A percentile compares a stretch with the other conserved stretches of the same genome.
phyloP scores from a whole-genome alignment of 2,329 filamentous ascomycete species.

The Daldinia sp. region DNA sequence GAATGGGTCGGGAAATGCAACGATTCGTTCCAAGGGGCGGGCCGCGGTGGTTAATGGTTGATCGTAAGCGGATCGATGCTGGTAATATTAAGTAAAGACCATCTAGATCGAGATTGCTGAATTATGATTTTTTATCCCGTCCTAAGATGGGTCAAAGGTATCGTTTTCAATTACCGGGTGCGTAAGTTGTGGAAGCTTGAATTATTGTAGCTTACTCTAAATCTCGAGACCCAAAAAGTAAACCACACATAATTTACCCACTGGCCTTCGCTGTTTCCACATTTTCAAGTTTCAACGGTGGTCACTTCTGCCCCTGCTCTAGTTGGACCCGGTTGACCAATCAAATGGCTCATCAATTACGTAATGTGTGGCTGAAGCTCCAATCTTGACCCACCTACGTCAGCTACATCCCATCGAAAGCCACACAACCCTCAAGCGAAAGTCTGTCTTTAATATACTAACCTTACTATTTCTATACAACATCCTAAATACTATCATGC shows the following conservation, averaged over 20 bases:
- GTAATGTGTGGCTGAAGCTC: conserved; percentile 17
- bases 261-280: conserved; percentile 18
- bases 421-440: too few relatives aligned
- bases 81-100: conserved; percentile 26
- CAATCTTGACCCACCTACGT: too few relatives aligned
- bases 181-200: neutral
- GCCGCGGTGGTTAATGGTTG: conserved; percentile 18
- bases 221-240: neutral
- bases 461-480: too few relatives aligned
- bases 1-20: conserved; percentile 27
- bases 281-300: conserved; percentile 34
- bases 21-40: conserved; percentile 30
- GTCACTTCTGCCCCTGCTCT: conserved; percentile 26
- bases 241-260: conserved; percentile 8
- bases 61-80: conserved; percentile 19
- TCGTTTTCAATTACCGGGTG: neutral
- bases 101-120: conserved; percentile 17
- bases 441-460: too few relatives aligned
- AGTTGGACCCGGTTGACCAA: conserved; percentile 3
- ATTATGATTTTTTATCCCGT: neutral
- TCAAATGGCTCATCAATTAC: conserved; percentile 18
- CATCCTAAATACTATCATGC: too few relatives aligned
- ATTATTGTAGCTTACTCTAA: conserved; percentile 11
- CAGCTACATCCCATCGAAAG: neutral
- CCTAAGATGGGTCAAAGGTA: neutral